Base-by-base conservation (phyloP, 805 yeast genomes). In the Yueomyces sp. region DNA sequence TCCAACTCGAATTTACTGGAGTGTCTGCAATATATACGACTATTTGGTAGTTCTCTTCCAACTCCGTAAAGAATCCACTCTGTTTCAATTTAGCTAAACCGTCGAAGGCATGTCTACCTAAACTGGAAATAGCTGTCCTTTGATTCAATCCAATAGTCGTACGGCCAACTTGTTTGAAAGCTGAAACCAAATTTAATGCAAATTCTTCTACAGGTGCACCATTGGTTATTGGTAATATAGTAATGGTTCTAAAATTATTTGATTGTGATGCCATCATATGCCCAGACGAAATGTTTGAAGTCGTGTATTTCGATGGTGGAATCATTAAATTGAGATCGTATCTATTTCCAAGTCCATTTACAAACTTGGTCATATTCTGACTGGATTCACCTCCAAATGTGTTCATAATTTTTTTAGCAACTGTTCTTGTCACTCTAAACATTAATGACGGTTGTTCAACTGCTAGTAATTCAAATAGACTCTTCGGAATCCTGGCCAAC, bases 81-180 rank as follows among this genome's bases (percentile, higher is more conserved):
- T 88, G 80, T 56, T 85, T 88, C 56, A 92, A 67, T 44, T 81
- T 79, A 0, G 96, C 85, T 40, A 92, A 68, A 52, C 79, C 86
- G 60, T 86, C 95, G 67, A 92, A 92, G 0, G 97, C 96, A 62
- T 88, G 85, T 43, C 85, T 73, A 1, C 98, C 98, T 47, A 90
- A 65, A 57, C 85, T 88, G 3, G 74, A 72, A 45, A 90, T 66
- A 0, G 88, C 78, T 0, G 88, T 73, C 0, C 94, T 79, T 56
- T 87, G 94, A 52, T 87, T 85, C n/a, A 90, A 66, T 2, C 85
- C 76, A 43, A 83, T 78, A 3, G 85, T 92, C 2, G 79, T 68
- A 36, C 82, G 70, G 2, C 87, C 88, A 39, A 84, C 81, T 36
- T 72, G 72, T 52, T 77, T 74, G 49, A 88, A 75, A 0, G 95